Conservation (phyloP, 2,329 filamentous ascomycete species). For the Nannizziopsis arthrosporioides region DNA sequence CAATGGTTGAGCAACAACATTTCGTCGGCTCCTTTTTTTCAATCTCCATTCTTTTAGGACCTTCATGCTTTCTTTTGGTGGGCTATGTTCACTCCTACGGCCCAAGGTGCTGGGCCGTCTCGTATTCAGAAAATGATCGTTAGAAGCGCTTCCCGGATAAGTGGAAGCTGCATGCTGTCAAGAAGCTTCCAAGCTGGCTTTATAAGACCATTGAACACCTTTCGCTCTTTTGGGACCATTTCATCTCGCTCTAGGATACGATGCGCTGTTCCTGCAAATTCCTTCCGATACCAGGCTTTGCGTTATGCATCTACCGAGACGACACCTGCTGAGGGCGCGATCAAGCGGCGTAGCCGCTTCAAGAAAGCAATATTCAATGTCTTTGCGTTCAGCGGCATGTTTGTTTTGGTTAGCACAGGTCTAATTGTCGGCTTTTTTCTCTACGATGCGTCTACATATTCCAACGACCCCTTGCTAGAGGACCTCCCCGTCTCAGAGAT, state of each 20-base stretch:
- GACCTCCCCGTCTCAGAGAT: constrained; percentile 77
- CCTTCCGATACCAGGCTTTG: background rate
- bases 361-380: constrained; percentile 52
- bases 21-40: background rate
- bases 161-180: background rate
- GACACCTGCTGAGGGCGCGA: constrained; percentile 25
- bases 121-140: background rate
- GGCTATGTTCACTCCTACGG: background rate
- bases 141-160: background rate
- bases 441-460: constrained; percentile 88
- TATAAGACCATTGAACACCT: background rate
- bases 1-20: no score
- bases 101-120: background rate
- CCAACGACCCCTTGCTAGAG: constrained; percentile 50
- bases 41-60: background rate
- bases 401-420: constrained; percentile 56
- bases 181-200: background rate
- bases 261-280: background rate
- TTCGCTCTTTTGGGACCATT: background rate
- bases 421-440: constrained; percentile 75
- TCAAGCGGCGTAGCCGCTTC: background rate
- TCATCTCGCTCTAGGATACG: background rate
- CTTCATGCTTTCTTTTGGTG: no score
- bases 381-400: constrained; percentile 62
- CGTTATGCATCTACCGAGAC: constrained; percentile 3